Conservation (phyloP, 371 early-diverging fungal species). For the Haplosporangium sp. region DNA sequence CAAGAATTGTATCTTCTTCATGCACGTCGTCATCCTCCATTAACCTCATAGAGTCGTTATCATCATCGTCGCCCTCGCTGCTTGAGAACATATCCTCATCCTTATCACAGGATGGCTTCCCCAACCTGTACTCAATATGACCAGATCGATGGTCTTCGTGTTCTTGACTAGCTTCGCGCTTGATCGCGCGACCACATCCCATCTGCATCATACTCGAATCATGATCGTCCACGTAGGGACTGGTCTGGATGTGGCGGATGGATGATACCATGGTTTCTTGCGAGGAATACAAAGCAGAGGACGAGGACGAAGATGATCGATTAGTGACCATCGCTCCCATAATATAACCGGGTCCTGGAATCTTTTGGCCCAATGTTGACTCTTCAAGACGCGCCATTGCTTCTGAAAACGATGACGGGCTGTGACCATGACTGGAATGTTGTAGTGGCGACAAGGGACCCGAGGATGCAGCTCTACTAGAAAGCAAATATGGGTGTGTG, state of each 20-base stretch:
- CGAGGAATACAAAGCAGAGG: slow-evolving; percentile 4
- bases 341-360: background rate
- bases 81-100: slow-evolving; percentile 17
- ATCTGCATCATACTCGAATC: too few species aligned
- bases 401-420: slow-evolving; percentile 1
- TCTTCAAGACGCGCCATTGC: slow-evolving; percentile 26
- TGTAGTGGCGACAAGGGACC: background rate
- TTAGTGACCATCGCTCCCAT: background rate
- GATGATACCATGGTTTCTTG: slow-evolving; percentile 8
- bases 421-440: background rate
- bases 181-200: slow-evolving; percentile 29
- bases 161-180: slow-evolving; percentile 29
- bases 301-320: slow-evolving; percentile 7
- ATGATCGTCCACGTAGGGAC: background rate
- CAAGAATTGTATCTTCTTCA: too few species aligned
- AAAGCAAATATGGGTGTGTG: slow-evolving; percentile 1
- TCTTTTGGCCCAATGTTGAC: slow-evolving; percentile 1
- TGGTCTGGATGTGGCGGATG: slow-evolving; percentile 11
- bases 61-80: slow-evolving; percentile 7
- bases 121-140: slow-evolving; percentile 16
- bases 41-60: background rate
- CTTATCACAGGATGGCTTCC: background rate
- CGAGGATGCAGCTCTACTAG: background rate
- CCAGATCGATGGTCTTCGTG: slow-evolving; percentile 3
- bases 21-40: background rate